Percentiles rank a stretch among this genome's conserved stretches.
Conservation (phyloP, 192 early-diverging fungal species). For the Entomortierella lignicola region DNA sequence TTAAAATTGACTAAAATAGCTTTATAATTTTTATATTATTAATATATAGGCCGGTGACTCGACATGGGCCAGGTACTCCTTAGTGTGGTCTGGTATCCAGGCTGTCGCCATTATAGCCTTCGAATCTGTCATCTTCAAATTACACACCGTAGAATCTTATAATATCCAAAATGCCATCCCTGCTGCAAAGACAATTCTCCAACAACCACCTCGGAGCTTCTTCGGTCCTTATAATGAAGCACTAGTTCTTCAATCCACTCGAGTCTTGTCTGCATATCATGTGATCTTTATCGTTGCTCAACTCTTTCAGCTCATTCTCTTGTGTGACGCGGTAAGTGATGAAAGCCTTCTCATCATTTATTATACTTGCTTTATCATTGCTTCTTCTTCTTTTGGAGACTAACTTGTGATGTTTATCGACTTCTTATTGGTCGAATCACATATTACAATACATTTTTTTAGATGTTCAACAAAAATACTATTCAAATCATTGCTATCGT, state of each 20-base stretch:
- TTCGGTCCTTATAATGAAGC: too few species aligned
- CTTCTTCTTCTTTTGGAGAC: too few species aligned
- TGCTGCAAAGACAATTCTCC: neutral
- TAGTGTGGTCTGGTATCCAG: slow-evolving; percentile 58
- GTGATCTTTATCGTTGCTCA: slow-evolving; percentile 89
- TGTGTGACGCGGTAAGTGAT: slow-evolving; percentile 82
- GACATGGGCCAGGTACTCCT: slow-evolving; percentile 46
- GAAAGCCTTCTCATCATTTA: too few species aligned
- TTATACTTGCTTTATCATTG: too few species aligned
- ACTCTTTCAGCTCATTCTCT: slow-evolving; percentile 83
- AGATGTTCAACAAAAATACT: slow-evolving; percentile 92
- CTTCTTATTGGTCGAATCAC: too few species aligned
- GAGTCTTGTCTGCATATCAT: slow-evolving; percentile 81
- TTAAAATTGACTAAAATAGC: neutral
- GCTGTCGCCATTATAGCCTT: slow-evolving; percentile 64
- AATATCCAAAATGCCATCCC: slow-evolving; percentile 19
- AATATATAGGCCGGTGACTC: slow-evolving; percentile 50
- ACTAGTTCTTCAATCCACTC: slow-evolving; percentile 51
- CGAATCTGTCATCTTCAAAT: slow-evolving; percentile 62
- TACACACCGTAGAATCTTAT: slow-evolving; percentile 42
- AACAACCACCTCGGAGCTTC: too few species aligned
- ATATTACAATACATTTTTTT: too few species aligned
- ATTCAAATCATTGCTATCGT: slow-evolving; percentile 89
- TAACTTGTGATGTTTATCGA: too few species aligned
- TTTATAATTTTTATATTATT: slow-evolving; percentile 1